Conservation (phyloP, 192 early-diverging fungal species). For the Gaertneriomyces sp. region DNA sequence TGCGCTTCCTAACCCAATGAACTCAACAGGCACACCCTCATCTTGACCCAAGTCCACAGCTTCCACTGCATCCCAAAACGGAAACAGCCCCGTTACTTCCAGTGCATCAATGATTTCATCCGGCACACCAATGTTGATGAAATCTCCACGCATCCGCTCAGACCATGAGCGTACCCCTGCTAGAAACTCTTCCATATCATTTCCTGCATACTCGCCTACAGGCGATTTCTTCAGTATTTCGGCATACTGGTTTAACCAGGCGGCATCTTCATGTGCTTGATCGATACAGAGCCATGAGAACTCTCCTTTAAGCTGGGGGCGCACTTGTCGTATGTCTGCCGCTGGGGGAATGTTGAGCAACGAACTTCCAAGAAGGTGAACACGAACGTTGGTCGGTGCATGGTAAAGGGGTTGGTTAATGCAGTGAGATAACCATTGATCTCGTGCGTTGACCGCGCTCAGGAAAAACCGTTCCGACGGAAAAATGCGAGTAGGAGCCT, state of each 20-base stretch:
- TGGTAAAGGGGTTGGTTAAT: slow-evolving; percentile 9
- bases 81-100: slow-evolving; percentile 19
- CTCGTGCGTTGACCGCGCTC: not conserved
- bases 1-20: slow-evolving; percentile 17
- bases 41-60: slow-evolving; percentile 12
- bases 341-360: slow-evolving; percentile 22
- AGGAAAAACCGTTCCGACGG: slow-evolving; percentile 11
- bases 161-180: slow-evolving; percentile 22
- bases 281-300: slow-evolving; percentile 22
- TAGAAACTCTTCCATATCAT: slow-evolving; percentile 12
- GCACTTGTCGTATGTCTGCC: not conserved
- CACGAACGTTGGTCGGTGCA: not conserved
- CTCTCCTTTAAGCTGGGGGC: slow-evolving; percentile 9
- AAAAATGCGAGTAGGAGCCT: slow-evolving; percentile 5
- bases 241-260: slow-evolving; percentile 24
- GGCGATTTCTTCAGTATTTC: slow-evolving; percentile 8
- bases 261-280: slow-evolving; percentile 11
- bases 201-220: not conserved
- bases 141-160: slow-evolving; percentile 7
- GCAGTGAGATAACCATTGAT: slow-evolving; percentile 20
- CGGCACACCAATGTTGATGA: slow-evolving; percentile 18
- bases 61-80: slow-evolving; percentile 20
- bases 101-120: slow-evolving; percentile 21
- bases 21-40: slow-evolving; percentile 20
- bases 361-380: slow-evolving; percentile 27